A percentile compares a stretch with the other conserved stretches of the same genome.
These are phyloP conservation scores for Aegle marmelos DNA, from an alignment of 345 rosid species.

Conservation along the genomic window DNA sequence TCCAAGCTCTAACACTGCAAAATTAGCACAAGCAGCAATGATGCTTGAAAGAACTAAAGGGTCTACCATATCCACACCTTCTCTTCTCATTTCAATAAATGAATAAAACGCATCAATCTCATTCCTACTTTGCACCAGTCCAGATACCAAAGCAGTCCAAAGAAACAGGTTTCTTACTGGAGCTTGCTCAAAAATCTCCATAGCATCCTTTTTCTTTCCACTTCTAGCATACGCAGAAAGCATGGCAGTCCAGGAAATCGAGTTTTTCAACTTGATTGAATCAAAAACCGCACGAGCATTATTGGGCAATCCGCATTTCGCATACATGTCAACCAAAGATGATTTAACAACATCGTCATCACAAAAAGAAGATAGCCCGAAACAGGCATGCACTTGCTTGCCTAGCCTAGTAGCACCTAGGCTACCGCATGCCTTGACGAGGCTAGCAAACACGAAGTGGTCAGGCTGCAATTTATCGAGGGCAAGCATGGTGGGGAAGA, in stretches of 20 bases:
- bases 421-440: slow-evolving; percentile 61
- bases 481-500: slow-evolving; percentile 36
- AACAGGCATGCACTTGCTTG: slow-evolving; percentile 60
- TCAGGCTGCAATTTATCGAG: slow-evolving; percentile 47
- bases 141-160: slow-evolving; percentile 77
- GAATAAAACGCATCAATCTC: slow-evolving; percentile 48
- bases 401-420: slow-evolving; percentile 48
- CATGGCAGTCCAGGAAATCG: slow-evolving; percentile 65
- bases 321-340: slow-evolving; percentile 73
- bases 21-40: slow-evolving; percentile 69
- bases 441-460: slow-evolving; percentile 59
- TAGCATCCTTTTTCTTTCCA: slow-evolving; percentile 57
- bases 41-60: slow-evolving; percentile 76
- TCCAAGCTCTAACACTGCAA: slow-evolving; percentile 56
- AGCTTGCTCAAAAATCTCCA: slow-evolving; percentile 36
- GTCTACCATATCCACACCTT: slow-evolving; percentile 57
- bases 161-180: slow-evolving; percentile 52
- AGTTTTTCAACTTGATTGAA: slow-evolving; percentile 43
- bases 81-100: slow-evolving; percentile 71
- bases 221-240: slow-evolving; percentile 61
- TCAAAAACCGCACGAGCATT: slow-evolving; percentile 49
- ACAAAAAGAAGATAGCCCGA: slow-evolving; percentile 40
- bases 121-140: slow-evolving; percentile 71
- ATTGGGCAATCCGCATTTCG: slow-evolving; percentile 51
- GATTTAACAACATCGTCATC: slow-evolving; percentile 69